Conservation (phyloP, 805 yeast genomes). For the Metschnikowia lachancei region DNA sequence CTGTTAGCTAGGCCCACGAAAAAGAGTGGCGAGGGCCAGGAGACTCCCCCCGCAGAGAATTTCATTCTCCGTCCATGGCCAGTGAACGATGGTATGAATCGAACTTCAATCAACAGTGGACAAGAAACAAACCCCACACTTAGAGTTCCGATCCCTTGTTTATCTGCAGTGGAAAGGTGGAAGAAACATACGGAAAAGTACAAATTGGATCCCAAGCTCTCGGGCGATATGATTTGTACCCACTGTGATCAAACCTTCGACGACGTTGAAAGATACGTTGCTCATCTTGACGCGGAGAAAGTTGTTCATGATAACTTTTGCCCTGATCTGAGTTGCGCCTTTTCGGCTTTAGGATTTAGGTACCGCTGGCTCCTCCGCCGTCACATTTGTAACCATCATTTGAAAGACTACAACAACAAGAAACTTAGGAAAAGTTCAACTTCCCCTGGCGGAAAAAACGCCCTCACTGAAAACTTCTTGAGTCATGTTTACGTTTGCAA, state of each 20-base stretch:
- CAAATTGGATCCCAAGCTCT: constrained; percentile 3
- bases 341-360: constrained; percentile 16
- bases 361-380: constrained; percentile 18
- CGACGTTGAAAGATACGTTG: constrained; percentile 11
- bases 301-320: constrained; percentile 18
- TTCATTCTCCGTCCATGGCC: constrained; percentile 13
- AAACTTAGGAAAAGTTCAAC: constrained; percentile 8
- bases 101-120: background rate
- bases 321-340: constrained; percentile 17
- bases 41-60: constrained; percentile 6
- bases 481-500: constrained; percentile 19
- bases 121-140: background rate
- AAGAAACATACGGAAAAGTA: constrained; percentile 3
- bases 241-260: constrained; percentile 15
- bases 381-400: constrained; percentile 19
- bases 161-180: constrained; percentile 13
- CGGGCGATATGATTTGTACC: constrained; percentile 12
- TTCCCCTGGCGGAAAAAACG: constrained; percentile 4
- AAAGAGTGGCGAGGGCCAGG: background rate
- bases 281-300: constrained; percentile 14
- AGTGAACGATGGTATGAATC: constrained; percentile 2
- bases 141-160: constrained; percentile 8
- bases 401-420: constrained; percentile 17
- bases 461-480: constrained; percentile 9
- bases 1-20: background rate